Evolutionary conservation across 1,284 basidiomycete genomes (phyloP).

Genomic region (Ustilago cynodontis): DNA sequence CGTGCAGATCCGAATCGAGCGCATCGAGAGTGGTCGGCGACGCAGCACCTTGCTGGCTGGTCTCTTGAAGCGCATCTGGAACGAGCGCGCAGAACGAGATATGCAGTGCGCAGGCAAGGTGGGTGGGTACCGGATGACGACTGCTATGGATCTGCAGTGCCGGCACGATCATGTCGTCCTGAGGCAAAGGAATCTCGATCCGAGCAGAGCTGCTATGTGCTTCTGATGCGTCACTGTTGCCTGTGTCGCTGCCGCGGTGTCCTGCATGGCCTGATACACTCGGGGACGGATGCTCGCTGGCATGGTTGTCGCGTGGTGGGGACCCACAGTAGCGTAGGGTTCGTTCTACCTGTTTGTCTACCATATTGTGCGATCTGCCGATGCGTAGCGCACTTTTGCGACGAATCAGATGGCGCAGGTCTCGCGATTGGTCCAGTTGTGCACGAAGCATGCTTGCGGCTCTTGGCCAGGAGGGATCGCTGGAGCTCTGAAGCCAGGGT

Average conservation of each 20-base stretch:
- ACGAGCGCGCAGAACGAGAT: conserved; percentile 50
- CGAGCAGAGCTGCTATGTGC: conserved; percentile 11
- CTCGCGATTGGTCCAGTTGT: conserved; percentile 27
- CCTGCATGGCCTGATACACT: conserved; percentile 10
- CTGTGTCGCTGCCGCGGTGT: conserved; percentile 35
- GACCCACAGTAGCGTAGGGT: conserved; percentile 26
- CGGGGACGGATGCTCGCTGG: conserved; percentile 22
- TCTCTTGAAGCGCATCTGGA: conserved; percentile 46
- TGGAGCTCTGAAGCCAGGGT: conserved; percentile 40
- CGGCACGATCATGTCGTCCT: conserved; percentile 50
- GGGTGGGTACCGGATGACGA: conserved; percentile 45
- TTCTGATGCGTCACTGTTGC: conserved; percentile 12
- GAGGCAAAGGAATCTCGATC: conserved; percentile 31
- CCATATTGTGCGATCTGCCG: conserved; percentile 22
- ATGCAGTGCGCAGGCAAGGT: conserved; percentile 37
- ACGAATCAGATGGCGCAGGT: conserved; percentile 28
- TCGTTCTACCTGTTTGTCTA: conserved; percentile 31
- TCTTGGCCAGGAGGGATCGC: conserved; percentile 35
- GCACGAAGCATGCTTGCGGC: conserved; percentile 31
- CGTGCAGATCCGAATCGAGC: conserved; percentile 35
- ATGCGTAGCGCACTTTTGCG: conserved; percentile 42
- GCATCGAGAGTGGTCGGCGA: conserved; percentile 37
- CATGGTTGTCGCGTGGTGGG: conserved; percentile 14
- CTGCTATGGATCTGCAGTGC: conserved; percentile 51
- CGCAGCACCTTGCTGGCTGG: conserved; percentile 40